phyloP scores from a whole-genome alignment of 192 early-diverging fungal species.

The Mortierella hygrophila region DNA sequence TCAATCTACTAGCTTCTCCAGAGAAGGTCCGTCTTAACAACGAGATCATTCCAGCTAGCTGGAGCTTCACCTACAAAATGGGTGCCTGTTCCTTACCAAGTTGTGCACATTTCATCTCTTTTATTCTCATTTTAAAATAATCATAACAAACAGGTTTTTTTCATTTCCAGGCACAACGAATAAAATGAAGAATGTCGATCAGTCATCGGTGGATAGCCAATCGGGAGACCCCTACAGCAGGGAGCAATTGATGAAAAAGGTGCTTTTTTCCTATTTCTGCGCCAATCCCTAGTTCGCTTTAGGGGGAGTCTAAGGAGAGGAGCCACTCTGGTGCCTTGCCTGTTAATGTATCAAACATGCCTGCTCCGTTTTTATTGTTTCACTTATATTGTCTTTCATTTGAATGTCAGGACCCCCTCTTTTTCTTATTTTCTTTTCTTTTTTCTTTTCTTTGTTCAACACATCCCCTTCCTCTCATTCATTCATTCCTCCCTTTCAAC shows the following conservation, averaged over 20 bases:
- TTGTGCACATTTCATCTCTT: constrained; percentile 15
- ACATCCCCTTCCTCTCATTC: no score
- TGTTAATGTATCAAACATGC: neutral
- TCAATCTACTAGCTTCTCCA: constrained; percentile 39
- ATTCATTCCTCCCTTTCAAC: neutral
- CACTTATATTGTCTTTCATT: neutral
- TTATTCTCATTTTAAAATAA: neutral
- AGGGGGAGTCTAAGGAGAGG: neutral
- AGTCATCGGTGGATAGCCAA: neutral
- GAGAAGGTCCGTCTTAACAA: constrained; percentile 30
- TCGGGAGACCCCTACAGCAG: neutral
- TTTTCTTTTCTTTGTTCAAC: neutral
- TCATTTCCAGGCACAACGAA: neutral
- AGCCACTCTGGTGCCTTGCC: neutral
- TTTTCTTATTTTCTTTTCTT: neutral
- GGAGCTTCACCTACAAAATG: constrained; percentile 28
- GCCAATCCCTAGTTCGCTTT: neutral
- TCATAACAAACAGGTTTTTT: neutral
- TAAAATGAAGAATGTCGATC: neutral
- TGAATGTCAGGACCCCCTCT: neutral
- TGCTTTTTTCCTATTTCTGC: neutral
- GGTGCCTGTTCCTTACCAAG: constrained; percentile 47
- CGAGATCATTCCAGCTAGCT: constrained; percentile 41
- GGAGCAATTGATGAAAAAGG: no score
- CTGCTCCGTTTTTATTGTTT: neutral